Evolutionary conservation across 169 alveolate species (phyloP), one percentile per base, ranked within the genome.

Genomic region (Fabrea salina): DNA sequence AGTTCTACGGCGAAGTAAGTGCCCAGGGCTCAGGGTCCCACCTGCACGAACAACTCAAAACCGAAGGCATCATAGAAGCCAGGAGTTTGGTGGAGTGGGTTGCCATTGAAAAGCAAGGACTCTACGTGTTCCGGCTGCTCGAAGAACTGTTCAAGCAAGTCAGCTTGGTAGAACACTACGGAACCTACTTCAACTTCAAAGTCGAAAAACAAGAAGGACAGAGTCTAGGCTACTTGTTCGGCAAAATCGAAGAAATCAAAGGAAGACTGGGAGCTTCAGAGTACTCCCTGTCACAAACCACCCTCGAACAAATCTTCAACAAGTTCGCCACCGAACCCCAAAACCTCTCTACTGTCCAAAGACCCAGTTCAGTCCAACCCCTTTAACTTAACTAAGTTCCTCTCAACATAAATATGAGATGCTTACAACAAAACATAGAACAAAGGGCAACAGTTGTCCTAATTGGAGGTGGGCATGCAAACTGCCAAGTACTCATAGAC

Each of bases 271-370:
- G 84, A 57, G 74, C 87, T 32, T 67, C 68, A 50, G 95, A 92
- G 57, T 92, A 87, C 77, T 84, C 89, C 30, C 85, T 88, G 1
- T 74, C 86, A 39, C 91, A 88, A 53, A 83, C 96, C 32, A 84
- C 95, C 0, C 82, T 92, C 22, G 95, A 92, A 82, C 94, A 92
- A 66, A 90, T 92, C 22, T 89, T 90, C 86, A 83, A 85, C 74
- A 80, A 79, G 53, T 89, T 89, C 47, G 95, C 95, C 7, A 83
- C 82, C 7, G 83, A 78, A 22, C n/a, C n/a, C n/a, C n/a, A n/a
- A n/a, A 30, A n/a, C n/a, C n/a, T n/a, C n/a, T n/a, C n/a, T n/a
- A n/a, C n/a, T n/a, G n/a, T n/a, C n/a, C n/a, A n/a, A n/a, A n/a
- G n/a, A n/a, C n/a, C n/a, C n/a, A n/a, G n/a, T n/a, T n/a, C n/a